These are phyloP conservation scores for Sparassis latifolia DNA, from an alignment of 1,284 basidiomycete genomes.

Conservation along the genomic window DNA sequence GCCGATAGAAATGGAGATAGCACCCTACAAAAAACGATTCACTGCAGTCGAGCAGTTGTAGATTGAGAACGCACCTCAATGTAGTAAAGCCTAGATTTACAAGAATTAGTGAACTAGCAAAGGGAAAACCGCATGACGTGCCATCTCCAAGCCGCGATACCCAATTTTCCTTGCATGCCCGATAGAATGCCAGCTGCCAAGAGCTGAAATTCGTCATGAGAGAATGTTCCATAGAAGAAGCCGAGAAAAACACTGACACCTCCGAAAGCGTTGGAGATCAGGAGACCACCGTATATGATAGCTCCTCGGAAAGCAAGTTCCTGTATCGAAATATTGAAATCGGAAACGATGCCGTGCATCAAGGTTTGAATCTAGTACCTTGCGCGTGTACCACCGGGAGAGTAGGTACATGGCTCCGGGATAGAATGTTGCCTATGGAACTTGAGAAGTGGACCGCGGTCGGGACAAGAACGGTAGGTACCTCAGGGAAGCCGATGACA, in stretches of 20 bases:
- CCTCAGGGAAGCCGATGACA: slow-evolving; percentile 60
- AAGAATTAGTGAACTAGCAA: background rate
- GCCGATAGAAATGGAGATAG: slow-evolving; percentile 50
- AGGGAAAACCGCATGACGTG: slow-evolving; percentile 18
- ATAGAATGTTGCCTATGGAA: slow-evolving; percentile 49
- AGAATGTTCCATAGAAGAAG: background rate
- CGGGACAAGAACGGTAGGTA: slow-evolving; percentile 8
- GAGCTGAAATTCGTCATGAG: slow-evolving; percentile 29
- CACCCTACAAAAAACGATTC: slow-evolving; percentile 33
- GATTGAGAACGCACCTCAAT: slow-evolving; percentile 38
- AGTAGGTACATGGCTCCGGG: slow-evolving; percentile 57
- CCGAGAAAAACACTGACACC: slow-evolving; percentile 36
- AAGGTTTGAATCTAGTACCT: slow-evolving; percentile 26
- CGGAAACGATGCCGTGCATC: background rate
- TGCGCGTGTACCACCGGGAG: slow-evolving; percentile 62
- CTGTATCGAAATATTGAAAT: slow-evolving; percentile 22
- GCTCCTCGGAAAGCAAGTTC: slow-evolving; percentile 66
- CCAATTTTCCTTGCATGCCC: slow-evolving; percentile 60
- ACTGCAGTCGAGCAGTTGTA: background rate
- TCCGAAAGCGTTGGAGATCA: slow-evolving; percentile 77
- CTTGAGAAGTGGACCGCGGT: background rate
- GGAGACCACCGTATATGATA: slow-evolving; percentile 58
- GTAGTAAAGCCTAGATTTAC: slow-evolving; percentile 45
- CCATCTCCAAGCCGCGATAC: slow-evolving; percentile 71
- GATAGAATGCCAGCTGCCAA: slow-evolving; percentile 67